Evolutionary conservation across 768 basidiomycete genomes (phyloP), one percentile per base, ranked within the genome.

Genomic region (Lentinula raphanica): DNA sequence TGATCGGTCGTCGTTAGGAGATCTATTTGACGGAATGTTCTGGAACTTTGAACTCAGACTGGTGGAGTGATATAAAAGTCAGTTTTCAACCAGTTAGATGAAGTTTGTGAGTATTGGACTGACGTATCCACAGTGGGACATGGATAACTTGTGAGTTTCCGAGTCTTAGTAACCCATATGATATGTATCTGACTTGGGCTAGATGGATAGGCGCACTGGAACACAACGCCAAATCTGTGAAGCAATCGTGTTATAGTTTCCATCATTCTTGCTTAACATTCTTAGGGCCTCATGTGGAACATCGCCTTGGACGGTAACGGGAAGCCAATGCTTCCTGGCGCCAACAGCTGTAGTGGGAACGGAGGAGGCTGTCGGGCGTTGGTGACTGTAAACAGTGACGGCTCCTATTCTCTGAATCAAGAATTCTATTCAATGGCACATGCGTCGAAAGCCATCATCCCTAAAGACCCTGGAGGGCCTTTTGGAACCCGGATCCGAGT

Each of bases 21-120:
- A 44, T 61, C 12, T 59, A 61, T 38, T 38, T 59, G 11, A 64
- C 80, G 3, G 81, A 82, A 61, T 81, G 82, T 59, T 67, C 78
- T 2, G 81, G 81, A 8, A 71, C 67, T 1, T 62, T 75, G 39
- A 76, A 77, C 28, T 69, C 69, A 7, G 78, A 81, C 63, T 82
- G 79, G 80, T 83, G 82, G 82, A 71, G 61, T 60, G 79, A 83
- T 49, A 78, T 82, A 65, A 82, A 83, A 70, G 79, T 75, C 27
- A 19, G 70, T 49, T 11, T 12, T n/a, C n/a, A n/a, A n/a, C n/a
- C n/a, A n/a, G n/a, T 44, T 21, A 23, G 23, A 1, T 46, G 27
- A 28, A 9, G 21, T 7, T 7, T 2, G 12, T 9, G 27, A 21
- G 1, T 8, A 25, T 46, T 17, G 6, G 17, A 27, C 8, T 23